A percentile compares a stretch with the other conserved stretches of the same genome.
Conservation (phyloP, 768 basidiomycete species). For the Lactarius sp. region DNA sequence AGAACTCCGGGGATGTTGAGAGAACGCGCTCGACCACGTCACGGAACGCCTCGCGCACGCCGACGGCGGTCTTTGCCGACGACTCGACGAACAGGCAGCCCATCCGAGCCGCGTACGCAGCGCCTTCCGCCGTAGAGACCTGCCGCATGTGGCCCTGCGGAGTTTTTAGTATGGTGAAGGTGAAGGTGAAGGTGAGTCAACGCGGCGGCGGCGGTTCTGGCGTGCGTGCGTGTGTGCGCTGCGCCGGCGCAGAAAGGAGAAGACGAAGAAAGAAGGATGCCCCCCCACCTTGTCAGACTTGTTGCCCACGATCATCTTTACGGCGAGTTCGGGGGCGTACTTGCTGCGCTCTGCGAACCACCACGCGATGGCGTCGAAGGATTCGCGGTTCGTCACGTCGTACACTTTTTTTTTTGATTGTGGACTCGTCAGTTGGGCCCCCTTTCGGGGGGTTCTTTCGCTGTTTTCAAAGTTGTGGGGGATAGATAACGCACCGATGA, state of each 20-base stretch:
- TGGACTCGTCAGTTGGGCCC: not conserved
- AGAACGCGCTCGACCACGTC: constrained; percentile 78
- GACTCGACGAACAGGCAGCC: constrained; percentile 84
- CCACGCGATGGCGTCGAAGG: constrained; percentile 84
- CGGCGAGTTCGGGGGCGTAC: constrained; percentile 76
- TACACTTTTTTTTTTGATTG: constrained; percentile 60
- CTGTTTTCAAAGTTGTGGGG: not conserved
- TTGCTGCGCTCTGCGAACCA: constrained; percentile 94
- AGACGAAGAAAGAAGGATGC: not conserved
- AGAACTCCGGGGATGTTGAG: constrained; percentile 76
- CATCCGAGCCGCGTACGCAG: constrained; percentile 77
- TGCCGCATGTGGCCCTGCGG: constrained; percentile 79
- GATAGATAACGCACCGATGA: constrained; percentile 49
- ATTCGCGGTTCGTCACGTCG: constrained; percentile 87
- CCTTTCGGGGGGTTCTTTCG: not conserved
- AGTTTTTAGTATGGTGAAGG: too few relatives aligned
- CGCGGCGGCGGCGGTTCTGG: too few relatives aligned
- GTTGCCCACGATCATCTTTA: constrained; percentile 91
- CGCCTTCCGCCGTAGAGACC: constrained; percentile 72
- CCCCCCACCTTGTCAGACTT: constrained; percentile 79
- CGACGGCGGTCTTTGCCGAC: constrained; percentile 83
- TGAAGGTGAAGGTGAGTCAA: not conserved
- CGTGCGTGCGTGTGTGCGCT: too few relatives aligned
- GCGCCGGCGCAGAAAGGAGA: not conserved
- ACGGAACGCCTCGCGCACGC: constrained; percentile 70